These are phyloP conservation scores for Flaveria floridana DNA, from an alignment of 140 eudicot genomes.

Conservation along the genomic window DNA sequence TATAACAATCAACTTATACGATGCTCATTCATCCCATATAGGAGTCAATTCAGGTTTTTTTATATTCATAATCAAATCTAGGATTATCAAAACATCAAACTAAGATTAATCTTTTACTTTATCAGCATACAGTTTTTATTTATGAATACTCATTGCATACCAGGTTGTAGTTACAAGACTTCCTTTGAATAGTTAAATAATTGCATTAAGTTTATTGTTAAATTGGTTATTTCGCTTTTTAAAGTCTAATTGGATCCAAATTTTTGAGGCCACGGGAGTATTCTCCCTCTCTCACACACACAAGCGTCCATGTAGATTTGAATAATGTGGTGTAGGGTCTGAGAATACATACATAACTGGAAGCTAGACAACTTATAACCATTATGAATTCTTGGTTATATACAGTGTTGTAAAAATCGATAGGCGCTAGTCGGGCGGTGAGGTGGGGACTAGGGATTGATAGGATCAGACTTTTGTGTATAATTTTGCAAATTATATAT, in stretches of 20 bases:
- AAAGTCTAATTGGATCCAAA: background rate
- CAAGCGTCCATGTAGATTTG: background rate
- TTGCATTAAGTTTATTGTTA: background rate
- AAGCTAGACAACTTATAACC: background rate
- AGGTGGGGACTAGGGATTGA: too few species aligned
- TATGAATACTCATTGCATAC: background rate
- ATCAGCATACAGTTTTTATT: background rate
- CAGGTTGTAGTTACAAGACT: too few species aligned
- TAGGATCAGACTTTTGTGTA: too few species aligned
- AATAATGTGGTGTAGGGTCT: too few species aligned
- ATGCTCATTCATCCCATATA: background rate
- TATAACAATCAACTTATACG: background rate
- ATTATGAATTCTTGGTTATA: background rate
- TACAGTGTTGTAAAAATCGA: background rate
- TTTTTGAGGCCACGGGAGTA: background rate
- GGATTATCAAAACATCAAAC: background rate
- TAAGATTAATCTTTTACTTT: background rate
- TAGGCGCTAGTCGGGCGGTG: too few species aligned
- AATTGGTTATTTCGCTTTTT: background rate
- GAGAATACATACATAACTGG: background rate
- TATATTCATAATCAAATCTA: background rate
- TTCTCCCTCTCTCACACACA: background rate
- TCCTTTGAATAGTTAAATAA: too few species aligned
- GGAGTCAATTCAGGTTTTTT: background rate
- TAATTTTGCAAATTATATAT: too few species aligned